Base-by-base conservation (phyloP, 129 eudicot species). In the Pseudognaphalium luteoalbum region DNA sequence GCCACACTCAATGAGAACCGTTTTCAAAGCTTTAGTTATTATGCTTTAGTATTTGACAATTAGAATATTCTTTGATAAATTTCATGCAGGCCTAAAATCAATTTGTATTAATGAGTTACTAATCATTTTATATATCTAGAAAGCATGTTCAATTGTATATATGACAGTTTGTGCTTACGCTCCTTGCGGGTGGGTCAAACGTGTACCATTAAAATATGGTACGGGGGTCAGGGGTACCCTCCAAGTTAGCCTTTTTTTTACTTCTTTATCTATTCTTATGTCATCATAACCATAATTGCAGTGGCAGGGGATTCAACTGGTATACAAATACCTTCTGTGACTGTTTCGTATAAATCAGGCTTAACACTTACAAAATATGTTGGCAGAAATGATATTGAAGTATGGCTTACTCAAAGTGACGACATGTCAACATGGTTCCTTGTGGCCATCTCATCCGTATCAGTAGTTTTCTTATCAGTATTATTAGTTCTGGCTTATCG, bases 301-400 rank as follows among this genome's bases (percentile, higher is more conserved):
- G 97, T 91, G 97, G 82, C 90, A 51, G 92, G 97, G 63, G 77
- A 80, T 81, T 70, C 90, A 28, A 84, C 78, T 65, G 92, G 89
- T 59, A 83, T 91, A 35, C 39, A 35, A 4, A 35, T 35, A 81
- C 84, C 77, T 50, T 88, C 90, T 0, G 90, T 88, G 33, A 86
- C 87, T 74, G 84, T 91, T 52, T 76, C 97, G 1, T 83, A 72
- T 81, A 78, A 65, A 7, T 71, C 87, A 0, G 95, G 95, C 1
- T 79, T 81, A 78, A 81, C 47, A 35, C 82, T 91, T 28, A 57
- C 47, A 7, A 77, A 78, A 16, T 88, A 88, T 74, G 90, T 81
- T 63, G 90, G 86, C 28, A 64, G 25, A 8, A 17, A 62, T 15
- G 72, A 78, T 20, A 29, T 83, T 58, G 83, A 85, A 47, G 71